These are phyloP conservation scores for Sarocladiaceae sp. DNA, from an alignment of 2,329 filamentous ascomycete species.

Conservation along the genomic window DNA sequence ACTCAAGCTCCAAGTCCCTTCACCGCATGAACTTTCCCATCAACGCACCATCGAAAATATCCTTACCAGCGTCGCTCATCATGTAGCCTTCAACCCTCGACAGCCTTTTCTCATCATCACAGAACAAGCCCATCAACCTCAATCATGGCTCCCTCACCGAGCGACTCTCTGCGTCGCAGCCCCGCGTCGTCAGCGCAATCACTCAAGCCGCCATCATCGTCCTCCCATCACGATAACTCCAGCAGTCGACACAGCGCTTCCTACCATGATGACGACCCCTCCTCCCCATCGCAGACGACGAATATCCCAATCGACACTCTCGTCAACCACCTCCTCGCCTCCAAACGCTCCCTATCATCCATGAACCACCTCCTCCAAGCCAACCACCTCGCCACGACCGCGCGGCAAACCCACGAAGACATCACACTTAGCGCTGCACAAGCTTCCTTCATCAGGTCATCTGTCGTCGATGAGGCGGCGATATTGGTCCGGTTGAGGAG, in stretches of 20 bases:
- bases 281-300: constrained; percentile 25
- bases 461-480: constrained; percentile 52
- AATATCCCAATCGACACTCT: constrained; percentile 63
- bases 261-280: constrained; percentile 17
- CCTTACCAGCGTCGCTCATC: not conserved
- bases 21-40: not conserved
- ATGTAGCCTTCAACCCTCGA: constrained; percentile 1
- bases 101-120: not conserved
- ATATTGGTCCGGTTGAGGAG: constrained; percentile 48
- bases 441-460: constrained; percentile 61
- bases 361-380: constrained; percentile 80
- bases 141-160: constrained; percentile 32
- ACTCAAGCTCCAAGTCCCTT: not conserved
- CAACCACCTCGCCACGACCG: constrained; percentile 77
- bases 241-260: constrained; percentile 14
- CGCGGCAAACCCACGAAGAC: constrained; percentile 73
- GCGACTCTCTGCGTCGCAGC: constrained; percentile 30
- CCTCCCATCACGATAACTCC: not conserved
- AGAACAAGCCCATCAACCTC: not conserved
- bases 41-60: not conserved
- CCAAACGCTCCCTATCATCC: constrained; percentile 82
- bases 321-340: constrained; percentile 77
- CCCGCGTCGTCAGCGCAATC: constrained; percentile 31
- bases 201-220: constrained; percentile 17
- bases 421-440: constrained; percentile 69